A percentile compares a stretch with the other conserved stretches of the same genome.
Conservation (phyloP, 2,329 filamentous ascomycete genomes). For the Diaporthe caulivora region DNA sequence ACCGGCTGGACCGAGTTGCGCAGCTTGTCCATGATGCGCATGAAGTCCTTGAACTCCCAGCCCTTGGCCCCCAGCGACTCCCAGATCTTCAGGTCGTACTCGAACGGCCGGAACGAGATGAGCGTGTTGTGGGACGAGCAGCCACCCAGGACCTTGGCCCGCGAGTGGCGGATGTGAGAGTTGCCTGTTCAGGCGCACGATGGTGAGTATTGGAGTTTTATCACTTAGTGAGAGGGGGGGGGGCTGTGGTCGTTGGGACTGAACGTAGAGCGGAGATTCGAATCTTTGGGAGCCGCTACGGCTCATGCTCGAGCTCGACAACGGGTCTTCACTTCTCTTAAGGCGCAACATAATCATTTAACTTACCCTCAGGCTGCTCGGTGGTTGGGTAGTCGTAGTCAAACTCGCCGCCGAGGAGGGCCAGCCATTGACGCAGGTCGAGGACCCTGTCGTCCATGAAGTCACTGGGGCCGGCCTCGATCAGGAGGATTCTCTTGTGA, state of each 20-base stretch:
- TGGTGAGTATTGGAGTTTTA: conserved; percentile 34
- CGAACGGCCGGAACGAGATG: conserved; percentile 91
- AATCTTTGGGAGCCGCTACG: neutral
- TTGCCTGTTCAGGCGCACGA: conserved; percentile 70
- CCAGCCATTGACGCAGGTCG: conserved; percentile 88
- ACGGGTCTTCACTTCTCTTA: neutral
- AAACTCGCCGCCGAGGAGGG: conserved; percentile 85
- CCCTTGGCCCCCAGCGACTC: conserved; percentile 83
- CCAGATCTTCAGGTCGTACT: conserved; percentile 90
- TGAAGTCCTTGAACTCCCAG: conserved; percentile 90
- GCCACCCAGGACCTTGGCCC: conserved; percentile 91
- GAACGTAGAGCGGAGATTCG: neutral
- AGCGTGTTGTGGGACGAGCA: conserved; percentile 96
- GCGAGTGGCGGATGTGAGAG: conserved; percentile 90
- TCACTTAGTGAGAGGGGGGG: neutral
- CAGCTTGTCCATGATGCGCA: conserved; percentile 83
- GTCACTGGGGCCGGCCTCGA: conserved; percentile 91
- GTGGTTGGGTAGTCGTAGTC: conserved; percentile 93
- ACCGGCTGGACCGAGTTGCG: conserved; percentile 93
- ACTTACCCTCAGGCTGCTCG: conserved; percentile 82
- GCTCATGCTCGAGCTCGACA: neutral
- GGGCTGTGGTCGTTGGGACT: neutral
- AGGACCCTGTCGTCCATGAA: conserved; percentile 90
- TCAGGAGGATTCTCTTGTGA: conserved; percentile 82
- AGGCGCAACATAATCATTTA: neutral